Evolutionary conservation across 1,139 yeast genomes (phyloP), one percentile per base, ranked within the genome.

Genomic region (Suhomyces yuchorum): DNA sequence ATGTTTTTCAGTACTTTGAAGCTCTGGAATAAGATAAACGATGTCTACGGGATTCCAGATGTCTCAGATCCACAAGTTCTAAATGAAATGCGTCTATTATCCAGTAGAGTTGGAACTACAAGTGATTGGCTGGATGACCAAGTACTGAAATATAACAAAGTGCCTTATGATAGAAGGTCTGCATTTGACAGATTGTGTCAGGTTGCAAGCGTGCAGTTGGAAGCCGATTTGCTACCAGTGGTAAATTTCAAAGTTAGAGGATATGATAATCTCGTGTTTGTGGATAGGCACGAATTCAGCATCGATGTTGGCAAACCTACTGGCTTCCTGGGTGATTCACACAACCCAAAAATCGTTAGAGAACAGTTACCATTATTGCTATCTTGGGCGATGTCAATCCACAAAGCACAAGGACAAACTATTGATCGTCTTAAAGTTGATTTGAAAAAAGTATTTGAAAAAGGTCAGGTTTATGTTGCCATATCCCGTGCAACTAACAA

Each of bases 391-490:
- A 68, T 90, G 58, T 88, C 96, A 0, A 90, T 90, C 46, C 97
- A 90, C 65, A 90, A 90, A 60, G 85, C 96, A 0, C 97, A 90
- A 66, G 97, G 97, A 1, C 97, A 90, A 68, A 88, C 97, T 0
- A 75, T 90, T 44, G 84, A 81, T 36, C 67, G 95, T 48, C 84
- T 90, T n/a, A 77, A 81, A 53, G 93, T 90, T 4, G 95, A 90
- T 59, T 69, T 90, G 47, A 71, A 77, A 26, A 78, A 77, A 55
- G 80, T 85, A 26, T 90, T 90, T 61, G 97, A 89, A 62, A 84
- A 81, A 52, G 99, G 99, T 0, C 99, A 93, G 65, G 96, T 96
- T 0, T 93, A 93, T 63, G 97, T 92, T 18, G 97, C 99, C 0
- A 73, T 92, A 33, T 88, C 96, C 34, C 79, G 99, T 68, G 97